Evolutionary conservation across 75 land plant species (phyloP), one percentile per base, ranked within the genome.

Genomic region (Ceratopteris richardii): DNA sequence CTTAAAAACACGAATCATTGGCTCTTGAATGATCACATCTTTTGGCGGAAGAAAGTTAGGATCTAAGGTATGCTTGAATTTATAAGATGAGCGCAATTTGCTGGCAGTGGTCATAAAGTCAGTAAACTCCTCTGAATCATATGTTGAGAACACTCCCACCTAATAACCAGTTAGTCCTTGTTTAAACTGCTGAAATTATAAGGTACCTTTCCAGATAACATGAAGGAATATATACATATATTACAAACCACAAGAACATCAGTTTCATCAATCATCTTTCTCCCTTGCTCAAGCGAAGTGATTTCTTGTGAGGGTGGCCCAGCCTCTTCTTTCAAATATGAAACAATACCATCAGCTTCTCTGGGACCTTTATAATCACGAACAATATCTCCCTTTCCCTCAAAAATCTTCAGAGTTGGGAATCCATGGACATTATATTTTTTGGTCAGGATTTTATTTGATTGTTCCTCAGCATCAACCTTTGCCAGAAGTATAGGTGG

Each of bases 321-420:
- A 62, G 66, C 75, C 66, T 89, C 86, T 44, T 76, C 75, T 79
- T 82, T 88, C 57, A 92, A 46, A 59, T 88, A 82, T 1, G 60
- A 47, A 18, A 85, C 95, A 63, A 92, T 92, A 4, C 97, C 97
- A 50, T 80, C 90, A 16, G 95, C 86, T 1, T 92, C 90, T 10
- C 90, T 76, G 9, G 97, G 90, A 9, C 97, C 97, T 33, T 85
- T 88, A 74, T 88, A 92, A 0, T 88, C 90, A 48, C 82, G 76
- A 40, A 73, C 58, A 19, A 0, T 40, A 37, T 68, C 73, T 2
- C 96, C 92, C 31, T 77, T 78, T 20, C 82, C 73, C 61, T 81
- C 66, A 37, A 92, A 37, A 43, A 88, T 85, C 71, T 88, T 92
- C 56, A 92, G 58, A 1, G 89, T 85, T 18, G 97, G 97, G 58